Conservation (phyloP, 2,329 filamentous ascomycete species). For the Blastomyces emzantsi region DNA sequence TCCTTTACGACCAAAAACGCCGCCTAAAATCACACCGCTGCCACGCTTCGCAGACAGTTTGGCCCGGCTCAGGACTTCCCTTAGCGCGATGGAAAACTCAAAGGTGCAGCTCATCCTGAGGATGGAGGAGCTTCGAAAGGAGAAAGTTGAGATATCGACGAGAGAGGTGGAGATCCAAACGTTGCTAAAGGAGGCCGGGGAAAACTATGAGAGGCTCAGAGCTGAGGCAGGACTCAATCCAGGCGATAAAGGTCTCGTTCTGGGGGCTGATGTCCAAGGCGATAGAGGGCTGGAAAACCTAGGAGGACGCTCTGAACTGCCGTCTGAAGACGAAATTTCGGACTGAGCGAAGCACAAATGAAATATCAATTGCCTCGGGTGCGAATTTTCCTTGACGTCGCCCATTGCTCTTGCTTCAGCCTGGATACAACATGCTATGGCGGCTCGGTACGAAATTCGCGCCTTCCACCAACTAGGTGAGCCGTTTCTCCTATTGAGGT, state of each 20-base stretch:
- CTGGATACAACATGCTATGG: not conserved
- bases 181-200: constrained; percentile 70
- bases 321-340: not conserved
- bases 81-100: constrained; percentile 55
- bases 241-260: constrained; percentile 20
- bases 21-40: constrained; percentile 66
- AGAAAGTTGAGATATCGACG: constrained; percentile 58
- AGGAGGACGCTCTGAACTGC: constrained; percentile 17
- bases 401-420: constrained; percentile 2
- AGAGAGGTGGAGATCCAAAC: constrained; percentile 73
- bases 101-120: constrained; percentile 52
- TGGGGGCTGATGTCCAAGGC: constrained; percentile 23
- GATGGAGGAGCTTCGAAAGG: constrained; percentile 57
- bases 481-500: not conserved
- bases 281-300: constrained; percentile 33
- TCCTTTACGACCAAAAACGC: constrained; percentile 44
- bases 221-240: constrained; percentile 30
- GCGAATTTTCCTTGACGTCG: not conserved
- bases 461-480: not conserved
- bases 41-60: constrained; percentile 63
- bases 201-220: constrained; percentile 55
- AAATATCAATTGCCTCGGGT: not conserved
- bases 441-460: not conserved
- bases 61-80: constrained; percentile 51
- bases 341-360: not conserved